phyloP scores from a whole-genome alignment of 352 stramenopile species.

The Phytopythium cucurbitacearum region DNA sequence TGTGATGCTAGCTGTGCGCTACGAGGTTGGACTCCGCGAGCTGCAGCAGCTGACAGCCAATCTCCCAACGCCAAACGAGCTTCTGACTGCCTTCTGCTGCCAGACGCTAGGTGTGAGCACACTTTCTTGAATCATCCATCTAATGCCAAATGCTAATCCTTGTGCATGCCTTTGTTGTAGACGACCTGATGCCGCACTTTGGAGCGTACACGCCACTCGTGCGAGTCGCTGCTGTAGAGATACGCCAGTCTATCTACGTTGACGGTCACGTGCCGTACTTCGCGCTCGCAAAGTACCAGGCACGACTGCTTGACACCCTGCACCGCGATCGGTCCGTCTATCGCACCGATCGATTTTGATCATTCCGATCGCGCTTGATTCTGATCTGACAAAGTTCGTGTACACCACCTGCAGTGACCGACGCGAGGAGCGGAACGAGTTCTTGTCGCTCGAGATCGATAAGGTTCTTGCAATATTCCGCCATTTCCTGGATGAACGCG shows the following conservation, averaged over 20 bases:
- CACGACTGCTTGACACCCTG: slow-evolving; percentile 41
- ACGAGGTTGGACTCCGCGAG: slow-evolving; percentile 60
- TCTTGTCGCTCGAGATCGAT: slow-evolving; percentile 49
- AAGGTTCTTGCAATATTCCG: slow-evolving; percentile 52
- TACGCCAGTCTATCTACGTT: slow-evolving; percentile 42
- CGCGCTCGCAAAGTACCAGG: slow-evolving; percentile 59
- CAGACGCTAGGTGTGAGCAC: slow-evolving; percentile 32
- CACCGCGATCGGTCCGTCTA: slow-evolving; percentile 38
- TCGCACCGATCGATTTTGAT: slow-evolving; percentile 3
- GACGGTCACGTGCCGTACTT: slow-evolving; percentile 44
- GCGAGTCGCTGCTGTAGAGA: slow-evolving; percentile 34
- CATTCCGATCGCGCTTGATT: not conserved
- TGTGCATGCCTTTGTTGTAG: slow-evolving; percentile 18
- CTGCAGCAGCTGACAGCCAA: slow-evolving; percentile 54
- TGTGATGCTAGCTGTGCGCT: slow-evolving; percentile 37
- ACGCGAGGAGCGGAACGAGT: slow-evolving; percentile 44
- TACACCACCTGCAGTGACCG: slow-evolving; percentile 14
- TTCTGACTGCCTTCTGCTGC: slow-evolving; percentile 56
- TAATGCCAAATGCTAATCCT: not conserved
- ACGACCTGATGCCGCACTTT: slow-evolving; percentile 55
- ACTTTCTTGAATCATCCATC: too few species aligned
- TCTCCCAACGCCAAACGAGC: slow-evolving; percentile 45
- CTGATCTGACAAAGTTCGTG: not conserved
- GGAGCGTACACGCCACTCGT: slow-evolving; percentile 44
- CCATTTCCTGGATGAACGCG: slow-evolving; percentile 46